Base-by-base conservation (phyloP, 2,329 filamentous ascomycete species). In the Beauveria caledonica region DNA sequence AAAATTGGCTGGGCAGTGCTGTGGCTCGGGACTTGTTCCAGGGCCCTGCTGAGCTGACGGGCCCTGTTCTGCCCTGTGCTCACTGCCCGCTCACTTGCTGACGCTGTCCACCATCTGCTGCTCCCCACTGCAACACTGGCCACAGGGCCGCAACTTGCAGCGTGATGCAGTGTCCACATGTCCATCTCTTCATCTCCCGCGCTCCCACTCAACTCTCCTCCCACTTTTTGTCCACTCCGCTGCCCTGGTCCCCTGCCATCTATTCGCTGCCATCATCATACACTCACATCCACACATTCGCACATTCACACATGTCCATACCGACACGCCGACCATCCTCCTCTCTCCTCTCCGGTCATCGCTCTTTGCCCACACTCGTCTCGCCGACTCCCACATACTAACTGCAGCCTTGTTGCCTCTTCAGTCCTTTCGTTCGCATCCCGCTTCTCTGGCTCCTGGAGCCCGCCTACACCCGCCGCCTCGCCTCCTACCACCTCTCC, bases 391-490 rank as follows among this genome's bases (percentile, higher is more conserved):
- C 5, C 33, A 36, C 50, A 8, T 40, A 19, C 53, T 54, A 45
- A 49, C 39, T 39, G 27, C 2, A 11, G 23, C 46, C 15, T 11
- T 25, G 2, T 17, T 15, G 27, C 55, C 55, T 59, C 65, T 68
- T 60, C 72, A 95, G 91, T 96, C 61, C 80, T 92, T 68, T 95
- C 90, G 68, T 95, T 95, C 76, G 93, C 95, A 83, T 91, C 89
- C 73, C 85, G 87, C 76, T 86, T 89, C 78, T 88, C 77, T 65
- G 73, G 75, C 62, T 73, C 77, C 67, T 77, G 76, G 63, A 73
- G 66, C 57, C 68, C 74, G 65, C 74, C 77, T 44, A 75, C 78
- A 25, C 75, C 77, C 60, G 71, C 77, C 60, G 74, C 77, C 39
- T 78, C 78, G 48, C 77, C 79, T 60, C 72, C 76, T 52, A 67